Evolutionary conservation across 169 alveolate species (phyloP).

Genomic region (Eimeria zaria): DNA sequence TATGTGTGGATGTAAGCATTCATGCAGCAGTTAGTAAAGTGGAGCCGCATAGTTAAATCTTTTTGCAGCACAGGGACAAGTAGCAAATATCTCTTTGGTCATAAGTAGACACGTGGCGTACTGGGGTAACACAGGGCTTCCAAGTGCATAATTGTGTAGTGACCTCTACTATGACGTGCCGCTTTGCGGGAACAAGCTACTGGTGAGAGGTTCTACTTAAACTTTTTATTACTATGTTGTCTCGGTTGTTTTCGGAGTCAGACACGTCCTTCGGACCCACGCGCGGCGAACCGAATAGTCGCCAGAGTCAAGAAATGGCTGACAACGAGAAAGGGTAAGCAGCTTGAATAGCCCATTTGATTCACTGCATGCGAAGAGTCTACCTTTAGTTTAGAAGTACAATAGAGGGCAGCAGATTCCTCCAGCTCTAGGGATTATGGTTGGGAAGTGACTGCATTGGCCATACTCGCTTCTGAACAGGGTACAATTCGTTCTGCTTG

Average conservation of each 20-base stretch:
- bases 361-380: background rate
- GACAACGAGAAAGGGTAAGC: background rate
- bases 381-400: background rate
- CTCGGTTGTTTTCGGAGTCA: background rate
- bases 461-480: background rate
- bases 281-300: background rate
- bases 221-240: background rate
- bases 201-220: background rate
- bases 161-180: background rate
- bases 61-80: too few species aligned
- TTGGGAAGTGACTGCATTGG: background rate
- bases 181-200: background rate
- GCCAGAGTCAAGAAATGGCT: background rate
- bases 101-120: background rate
- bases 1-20: background rate
- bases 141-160: background rate
- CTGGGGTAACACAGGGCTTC: background rate
- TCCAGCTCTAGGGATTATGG: background rate
- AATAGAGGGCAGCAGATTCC: background rate
- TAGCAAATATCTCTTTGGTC: background rate
- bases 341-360: background rate
- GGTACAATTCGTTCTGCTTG: background rate
- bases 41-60: too few species aligned
- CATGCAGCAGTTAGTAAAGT: background rate
- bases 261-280: background rate